Evolutionary conservation across 2,329 filamentous ascomycete genomes (phyloP).

Genomic region (Diaporthe caulivora): DNA sequence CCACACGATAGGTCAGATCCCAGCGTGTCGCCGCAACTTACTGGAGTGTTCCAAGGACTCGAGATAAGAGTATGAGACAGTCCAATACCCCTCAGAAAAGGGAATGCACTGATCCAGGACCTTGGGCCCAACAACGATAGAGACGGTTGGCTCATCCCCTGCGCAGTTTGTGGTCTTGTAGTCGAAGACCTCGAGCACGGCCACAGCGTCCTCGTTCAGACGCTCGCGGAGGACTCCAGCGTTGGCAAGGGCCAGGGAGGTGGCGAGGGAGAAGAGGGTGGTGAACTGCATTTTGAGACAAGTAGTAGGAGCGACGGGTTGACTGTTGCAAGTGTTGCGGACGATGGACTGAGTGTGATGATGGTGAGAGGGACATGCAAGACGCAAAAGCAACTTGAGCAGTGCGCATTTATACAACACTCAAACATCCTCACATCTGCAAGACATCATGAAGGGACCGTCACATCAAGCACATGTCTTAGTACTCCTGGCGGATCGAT

Average conservation of each 20-base stretch:
- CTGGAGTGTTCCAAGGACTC: neutral
- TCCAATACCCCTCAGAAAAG: neutral
- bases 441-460: neutral
- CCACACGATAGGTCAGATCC: neutral
- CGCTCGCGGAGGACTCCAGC: neutral
- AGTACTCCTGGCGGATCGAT: neutral
- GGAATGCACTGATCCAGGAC: neutral
- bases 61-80: slow-evolving; percentile 1
- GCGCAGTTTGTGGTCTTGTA: neutral
- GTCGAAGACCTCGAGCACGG: neutral
- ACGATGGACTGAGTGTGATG: neutral
- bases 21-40: neutral
- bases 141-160: neutral
- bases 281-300: slow-evolving; percentile 3
- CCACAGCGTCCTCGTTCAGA: neutral
- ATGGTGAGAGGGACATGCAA: neutral
- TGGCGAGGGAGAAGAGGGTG: slow-evolving; percentile 9
- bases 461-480: neutral
- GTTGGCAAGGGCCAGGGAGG: slow-evolving; percentile 7
- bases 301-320: neutral
- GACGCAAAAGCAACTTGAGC: neutral
- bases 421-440: neutral
- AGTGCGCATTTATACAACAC: neutral
- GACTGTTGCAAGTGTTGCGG: neutral
- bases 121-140: neutral